Conservation (phyloP, 345 rosid species). For the Camelina hispida region DNA sequence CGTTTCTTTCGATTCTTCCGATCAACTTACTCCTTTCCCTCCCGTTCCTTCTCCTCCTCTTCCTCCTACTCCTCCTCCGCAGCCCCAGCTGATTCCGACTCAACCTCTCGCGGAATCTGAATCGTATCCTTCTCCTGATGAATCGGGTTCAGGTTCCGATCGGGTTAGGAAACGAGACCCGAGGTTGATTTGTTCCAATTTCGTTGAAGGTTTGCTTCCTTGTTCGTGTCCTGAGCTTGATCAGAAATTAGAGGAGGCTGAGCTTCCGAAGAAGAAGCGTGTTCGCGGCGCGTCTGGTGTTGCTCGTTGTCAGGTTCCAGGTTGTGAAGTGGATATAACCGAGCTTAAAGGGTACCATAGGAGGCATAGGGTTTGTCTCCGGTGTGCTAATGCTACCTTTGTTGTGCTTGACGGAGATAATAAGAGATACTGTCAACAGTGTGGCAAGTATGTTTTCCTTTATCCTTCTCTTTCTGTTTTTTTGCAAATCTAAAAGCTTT, state of each 20-base stretch:
- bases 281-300: slow-evolving; percentile 44
- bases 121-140: slow-evolving; percentile 36
- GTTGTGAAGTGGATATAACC: slow-evolving; percentile 80
- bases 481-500: slow-evolving; percentile 16
- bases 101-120: slow-evolving; percentile 38
- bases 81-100: slow-evolving; percentile 23
- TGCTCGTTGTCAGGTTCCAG: slow-evolving; percentile 76
- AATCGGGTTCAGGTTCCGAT: slow-evolving; percentile 33
- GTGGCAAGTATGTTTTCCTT: slow-evolving; percentile 73
- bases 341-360: slow-evolving; percentile 93
- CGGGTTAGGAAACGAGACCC: slow-evolving; percentile 95
- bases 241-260: slow-evolving; percentile 61
- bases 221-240: slow-evolving; percentile 97
- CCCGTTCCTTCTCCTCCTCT: slow-evolving; percentile 19
- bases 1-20: slow-evolving; percentile 52
- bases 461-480: neutral
- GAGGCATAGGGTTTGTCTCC: slow-evolving; percentile 87
- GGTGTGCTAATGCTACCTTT: slow-evolving; percentile 70
- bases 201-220: slow-evolving; percentile 78
- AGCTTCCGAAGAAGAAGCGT: slow-evolving; percentile 73
- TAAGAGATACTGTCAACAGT: slow-evolving; percentile 99
- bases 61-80: slow-evolving; percentile 34
- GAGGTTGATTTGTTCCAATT: slow-evolving; percentile 79
- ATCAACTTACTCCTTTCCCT: slow-evolving; percentile 28
- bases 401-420: slow-evolving; percentile 70